phyloP scores from a whole-genome alignment of 441 rosid species.

The Euphorbia celastroides region DNA sequence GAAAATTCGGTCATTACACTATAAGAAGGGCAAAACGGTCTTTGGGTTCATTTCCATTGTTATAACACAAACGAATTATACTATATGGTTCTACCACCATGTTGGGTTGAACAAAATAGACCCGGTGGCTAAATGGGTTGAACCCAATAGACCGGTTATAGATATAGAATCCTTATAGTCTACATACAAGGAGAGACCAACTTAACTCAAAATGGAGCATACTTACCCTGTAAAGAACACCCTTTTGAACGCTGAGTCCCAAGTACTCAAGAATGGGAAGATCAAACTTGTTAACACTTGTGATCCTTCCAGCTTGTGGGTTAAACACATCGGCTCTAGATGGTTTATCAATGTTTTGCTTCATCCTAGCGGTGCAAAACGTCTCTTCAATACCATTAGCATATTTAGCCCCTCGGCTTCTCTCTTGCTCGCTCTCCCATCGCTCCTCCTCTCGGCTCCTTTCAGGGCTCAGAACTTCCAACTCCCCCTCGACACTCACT shows the following conservation, averaged over 20 bases:
- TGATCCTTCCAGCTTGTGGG: constrained; percentile 50
- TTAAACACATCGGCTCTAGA: constrained; percentile 50
- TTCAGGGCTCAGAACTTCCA: constrained; percentile 43
- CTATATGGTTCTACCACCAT: too few species aligned
- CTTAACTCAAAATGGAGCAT: neutral
- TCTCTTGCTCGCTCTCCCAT: constrained; percentile 21
- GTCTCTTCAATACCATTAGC: constrained; percentile 69
- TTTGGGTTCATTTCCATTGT: too few species aligned
- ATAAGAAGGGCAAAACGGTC: too few species aligned
- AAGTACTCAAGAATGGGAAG: constrained; percentile 50
- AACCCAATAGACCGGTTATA: too few species aligned
- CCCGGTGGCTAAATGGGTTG: too few species aligned
- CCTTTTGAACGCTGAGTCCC: constrained; percentile 52
- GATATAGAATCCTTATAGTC: neutral
- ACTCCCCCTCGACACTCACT: constrained; percentile 37
- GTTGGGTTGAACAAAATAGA: too few species aligned
- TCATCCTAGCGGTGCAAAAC: constrained; percentile 45
- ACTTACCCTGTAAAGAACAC: constrained; percentile 36
- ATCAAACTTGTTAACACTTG: constrained; percentile 45
- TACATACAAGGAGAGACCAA: too few species aligned
- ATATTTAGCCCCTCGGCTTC: constrained; percentile 1
- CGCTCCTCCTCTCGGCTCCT: constrained; percentile 31
- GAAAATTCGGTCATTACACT: too few species aligned
- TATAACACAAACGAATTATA: too few species aligned
- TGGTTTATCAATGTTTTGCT: constrained; percentile 48